Percentiles rank a stretch among this genome's conserved stretches.
Conservation (phyloP, 768 basidiomycete genomes). For the Leucosporidium creatinivorum region DNA sequence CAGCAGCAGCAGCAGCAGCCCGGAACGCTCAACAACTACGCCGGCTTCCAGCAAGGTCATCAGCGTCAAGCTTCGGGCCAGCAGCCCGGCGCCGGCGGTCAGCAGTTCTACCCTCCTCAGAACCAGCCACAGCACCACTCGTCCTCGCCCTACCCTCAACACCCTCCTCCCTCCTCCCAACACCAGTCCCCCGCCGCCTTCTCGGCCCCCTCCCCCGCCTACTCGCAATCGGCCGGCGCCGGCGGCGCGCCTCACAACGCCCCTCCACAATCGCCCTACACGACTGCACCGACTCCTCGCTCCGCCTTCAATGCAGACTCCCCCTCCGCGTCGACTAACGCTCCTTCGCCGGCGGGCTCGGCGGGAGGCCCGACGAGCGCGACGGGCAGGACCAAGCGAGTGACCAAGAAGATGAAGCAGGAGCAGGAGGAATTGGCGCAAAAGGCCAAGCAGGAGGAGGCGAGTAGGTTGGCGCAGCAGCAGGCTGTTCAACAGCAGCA, state of each 20-base stretch:
- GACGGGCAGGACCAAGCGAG: not conserved
- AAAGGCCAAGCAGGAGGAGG: constrained; percentile 3
- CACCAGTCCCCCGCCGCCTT: constrained; percentile 1
- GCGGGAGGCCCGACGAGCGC: not conserved
- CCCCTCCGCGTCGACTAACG: not conserved
- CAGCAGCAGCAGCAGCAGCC: not conserved
- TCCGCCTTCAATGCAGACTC: not conserved
- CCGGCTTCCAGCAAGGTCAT: not conserved
- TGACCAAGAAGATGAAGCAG: not conserved
- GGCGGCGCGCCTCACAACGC: not conserved
- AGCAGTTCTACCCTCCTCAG: not conserved
- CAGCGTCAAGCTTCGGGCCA: not conserved
- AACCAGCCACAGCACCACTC: not conserved
- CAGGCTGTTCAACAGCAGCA: not conserved
- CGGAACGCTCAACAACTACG: not conserved
- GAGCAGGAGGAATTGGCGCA: not conserved
- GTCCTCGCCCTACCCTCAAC: not conserved
- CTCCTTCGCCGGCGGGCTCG: constrained; percentile 1
- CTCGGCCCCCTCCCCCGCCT: constrained; percentile 7
- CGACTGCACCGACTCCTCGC: not conserved
- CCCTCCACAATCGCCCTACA: not conserved
- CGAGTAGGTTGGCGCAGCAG: not conserved
- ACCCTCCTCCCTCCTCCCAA: not conserved
- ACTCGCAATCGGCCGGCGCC: not conserved
- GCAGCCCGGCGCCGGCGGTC: not conserved